phyloP scores from a whole-genome alignment of 2,329 filamentous ascomycete species.

The Chaetomium strumarium region DNA sequence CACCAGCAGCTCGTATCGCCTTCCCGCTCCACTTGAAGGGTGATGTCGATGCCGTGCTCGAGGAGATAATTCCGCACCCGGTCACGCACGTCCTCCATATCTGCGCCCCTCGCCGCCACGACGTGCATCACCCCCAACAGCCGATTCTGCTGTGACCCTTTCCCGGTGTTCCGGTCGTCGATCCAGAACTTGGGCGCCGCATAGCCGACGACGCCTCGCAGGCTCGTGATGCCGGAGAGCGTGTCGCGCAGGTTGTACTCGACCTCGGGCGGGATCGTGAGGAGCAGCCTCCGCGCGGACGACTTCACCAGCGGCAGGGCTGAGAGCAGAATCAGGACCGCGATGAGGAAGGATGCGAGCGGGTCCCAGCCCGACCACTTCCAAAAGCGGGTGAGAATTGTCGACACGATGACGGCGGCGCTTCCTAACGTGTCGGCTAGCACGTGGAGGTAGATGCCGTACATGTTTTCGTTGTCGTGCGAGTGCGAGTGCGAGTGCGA shows the following conservation, averaged over 20 bases:
- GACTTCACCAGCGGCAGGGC: conserved; percentile 82
- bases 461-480: conserved; percentile 96
- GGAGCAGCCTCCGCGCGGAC: conserved; percentile 73
- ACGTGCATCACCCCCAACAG: conserved; percentile 84
- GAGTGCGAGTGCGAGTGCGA: conserved; percentile 36
- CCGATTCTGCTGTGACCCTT: conserved; percentile 38
- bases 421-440: conserved; percentile 92
- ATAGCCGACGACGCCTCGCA: conserved; percentile 82
- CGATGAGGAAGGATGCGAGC: conserved; percentile 87
- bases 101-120: conserved; percentile 63
- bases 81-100: conserved; percentile 76
- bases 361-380: conserved; percentile 95
- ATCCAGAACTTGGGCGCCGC: conserved; percentile 89
- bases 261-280: conserved; percentile 76
- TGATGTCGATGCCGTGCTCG: conserved; percentile 68
- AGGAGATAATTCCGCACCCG: conserved; percentile 67
- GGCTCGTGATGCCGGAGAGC: conserved; percentile 71
- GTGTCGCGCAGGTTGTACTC: conserved; percentile 87
- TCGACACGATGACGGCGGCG: conserved; percentile 89
- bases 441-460: conserved; percentile 93
- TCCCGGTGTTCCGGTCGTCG: conserved; percentile 56
- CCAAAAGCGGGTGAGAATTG: conserved; percentile 76
- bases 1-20: conserved; percentile 65
- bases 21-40: conserved; percentile 83
- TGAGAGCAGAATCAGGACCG: conserved; percentile 86